phyloP scores from a whole-genome alignment of 2,329 filamentous ascomycete genomes.

The Colletotrichum tofieldiae region DNA sequence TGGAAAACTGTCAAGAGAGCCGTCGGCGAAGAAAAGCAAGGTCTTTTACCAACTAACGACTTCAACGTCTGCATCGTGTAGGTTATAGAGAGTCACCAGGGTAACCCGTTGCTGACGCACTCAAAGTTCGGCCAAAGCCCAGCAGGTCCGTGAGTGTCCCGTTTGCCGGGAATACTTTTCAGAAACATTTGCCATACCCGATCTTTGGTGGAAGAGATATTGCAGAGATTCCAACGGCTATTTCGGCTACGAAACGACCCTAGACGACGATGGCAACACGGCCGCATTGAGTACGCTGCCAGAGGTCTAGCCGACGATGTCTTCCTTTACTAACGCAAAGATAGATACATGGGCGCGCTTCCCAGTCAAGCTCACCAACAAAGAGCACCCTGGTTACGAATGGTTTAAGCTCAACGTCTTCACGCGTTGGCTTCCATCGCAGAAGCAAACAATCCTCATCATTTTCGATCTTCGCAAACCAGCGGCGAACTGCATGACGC shows the following conservation, averaged over 20 bases:
- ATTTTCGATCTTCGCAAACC: slow-evolving; percentile 49
- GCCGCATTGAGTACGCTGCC: slow-evolving; percentile 45
- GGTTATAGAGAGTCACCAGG: neutral
- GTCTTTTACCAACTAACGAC: neutral
- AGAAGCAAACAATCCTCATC: slow-evolving; percentile 49
- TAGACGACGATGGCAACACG: slow-evolving; percentile 32
- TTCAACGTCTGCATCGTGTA: slow-evolving; percentile 38
- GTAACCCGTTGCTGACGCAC: neutral
- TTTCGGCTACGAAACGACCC: slow-evolving; percentile 52
- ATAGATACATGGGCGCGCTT: slow-evolving; percentile 54
- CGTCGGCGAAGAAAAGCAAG: neutral
- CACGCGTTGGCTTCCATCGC: slow-evolving; percentile 46
- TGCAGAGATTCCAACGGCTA: slow-evolving; percentile 56
- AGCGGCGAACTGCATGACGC: slow-evolving; percentile 16
- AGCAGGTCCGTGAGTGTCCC: slow-evolving; percentile 49
- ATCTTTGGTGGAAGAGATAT: slow-evolving; percentile 55
- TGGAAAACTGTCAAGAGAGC: neutral
- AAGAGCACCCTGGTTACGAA: slow-evolving; percentile 45
- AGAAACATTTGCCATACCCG: slow-evolving; percentile 49
- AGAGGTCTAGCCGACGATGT: too few relatives aligned
- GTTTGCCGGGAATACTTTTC: slow-evolving; percentile 48
- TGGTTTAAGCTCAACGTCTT: slow-evolving; percentile 57
- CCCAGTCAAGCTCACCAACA: slow-evolving; percentile 47
- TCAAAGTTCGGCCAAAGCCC: slow-evolving; percentile 51
- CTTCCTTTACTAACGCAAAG: neutral